Percentiles rank a stretch among this genome's conserved stretches.
Evolutionary conservation across 257 asterid species (phyloP).

Genomic region (Solanum pinnatisectum): DNA sequence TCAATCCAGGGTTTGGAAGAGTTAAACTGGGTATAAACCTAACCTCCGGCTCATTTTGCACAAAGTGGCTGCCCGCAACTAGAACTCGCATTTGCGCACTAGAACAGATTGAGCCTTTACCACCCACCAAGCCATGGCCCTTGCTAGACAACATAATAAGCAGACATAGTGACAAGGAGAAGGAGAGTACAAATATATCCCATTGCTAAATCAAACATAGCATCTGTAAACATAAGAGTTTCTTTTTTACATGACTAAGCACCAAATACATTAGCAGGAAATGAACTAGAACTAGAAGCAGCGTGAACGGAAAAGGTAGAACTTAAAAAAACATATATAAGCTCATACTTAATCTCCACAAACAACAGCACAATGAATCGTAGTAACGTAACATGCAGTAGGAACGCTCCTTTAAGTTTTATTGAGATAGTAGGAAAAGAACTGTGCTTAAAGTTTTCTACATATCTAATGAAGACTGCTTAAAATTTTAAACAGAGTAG

Average conservation of each 20-base stretch:
- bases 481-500: not conserved
- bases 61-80: slow-evolving; percentile 11
- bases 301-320: not conserved
- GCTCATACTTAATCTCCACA: not conserved
- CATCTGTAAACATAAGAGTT: not conserved
- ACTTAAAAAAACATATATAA: not conserved
- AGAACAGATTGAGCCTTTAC: slow-evolving; percentile 7
- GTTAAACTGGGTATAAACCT: slow-evolving; percentile 1
- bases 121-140: slow-evolving; percentile 2
- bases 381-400: not conserved
- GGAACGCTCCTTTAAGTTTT: not conserved
- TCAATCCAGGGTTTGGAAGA: slow-evolving; percentile 7
- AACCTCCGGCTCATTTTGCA: slow-evolving; percentile 5
- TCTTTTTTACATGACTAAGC: not conserved
- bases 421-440: not conserved
- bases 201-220: not conserved
- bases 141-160: not conserved
- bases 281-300: not conserved
- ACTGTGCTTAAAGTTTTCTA: not conserved
- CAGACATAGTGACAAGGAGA: not conserved
- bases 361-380: not conserved
- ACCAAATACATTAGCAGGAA: not conserved
- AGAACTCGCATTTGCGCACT: slow-evolving; percentile 1
- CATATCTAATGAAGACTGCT: not conserved
- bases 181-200: not conserved